phyloP scores from a whole-genome alignment of 2,329 filamentous ascomycete genomes.

The Cytospora schulzeri region DNA sequence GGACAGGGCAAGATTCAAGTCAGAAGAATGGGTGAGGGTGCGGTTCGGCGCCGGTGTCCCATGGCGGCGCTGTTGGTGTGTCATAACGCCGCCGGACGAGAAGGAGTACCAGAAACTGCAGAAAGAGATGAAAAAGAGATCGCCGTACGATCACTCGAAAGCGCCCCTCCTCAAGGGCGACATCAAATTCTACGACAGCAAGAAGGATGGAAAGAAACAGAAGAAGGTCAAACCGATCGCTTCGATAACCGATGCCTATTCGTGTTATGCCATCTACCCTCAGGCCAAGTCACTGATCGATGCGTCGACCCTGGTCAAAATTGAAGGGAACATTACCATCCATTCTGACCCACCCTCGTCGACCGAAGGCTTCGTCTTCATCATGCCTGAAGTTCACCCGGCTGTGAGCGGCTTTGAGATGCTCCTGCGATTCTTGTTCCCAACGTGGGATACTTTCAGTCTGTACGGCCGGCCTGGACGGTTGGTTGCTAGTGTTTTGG shows the following conservation, averaged over 20 bases:
- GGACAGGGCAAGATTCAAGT: conserved; percentile 73
- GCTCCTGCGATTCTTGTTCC: conserved; percentile 89
- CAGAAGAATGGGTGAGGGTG: conserved; percentile 93
- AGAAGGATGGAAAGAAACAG: conserved; percentile 74
- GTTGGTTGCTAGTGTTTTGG: conserved; percentile 83
- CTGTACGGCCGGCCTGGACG: conserved; percentile 88
- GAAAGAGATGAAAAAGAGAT: conserved; percentile 80
- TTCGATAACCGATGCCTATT: conserved; percentile 86
- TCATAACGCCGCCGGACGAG: conserved; percentile 88
- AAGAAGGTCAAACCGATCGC: conserved; percentile 87
- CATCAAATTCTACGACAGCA: conserved; percentile 92
- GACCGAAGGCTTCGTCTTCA: conserved; percentile 92
- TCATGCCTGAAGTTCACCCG: conserved; percentile 95
- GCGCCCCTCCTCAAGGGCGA: conserved; percentile 74
- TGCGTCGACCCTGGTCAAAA: conserved; percentile 88
- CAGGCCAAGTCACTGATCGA: conserved; percentile 93
- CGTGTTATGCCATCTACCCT: conserved; percentile 93
- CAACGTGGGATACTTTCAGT: conserved; percentile 88
- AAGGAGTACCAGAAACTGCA: conserved; percentile 85
- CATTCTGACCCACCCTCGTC: conserved; percentile 76
- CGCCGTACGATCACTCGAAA: conserved; percentile 75
- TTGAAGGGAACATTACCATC: conserved; percentile 88
- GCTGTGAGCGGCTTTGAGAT: conserved; percentile 94
- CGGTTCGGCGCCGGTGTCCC: conserved; percentile 94
- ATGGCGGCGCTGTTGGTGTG: conserved; percentile 96